Conservation (phyloP, 768 basidiomycete genomes). For the Amanita rimosa region DNA sequence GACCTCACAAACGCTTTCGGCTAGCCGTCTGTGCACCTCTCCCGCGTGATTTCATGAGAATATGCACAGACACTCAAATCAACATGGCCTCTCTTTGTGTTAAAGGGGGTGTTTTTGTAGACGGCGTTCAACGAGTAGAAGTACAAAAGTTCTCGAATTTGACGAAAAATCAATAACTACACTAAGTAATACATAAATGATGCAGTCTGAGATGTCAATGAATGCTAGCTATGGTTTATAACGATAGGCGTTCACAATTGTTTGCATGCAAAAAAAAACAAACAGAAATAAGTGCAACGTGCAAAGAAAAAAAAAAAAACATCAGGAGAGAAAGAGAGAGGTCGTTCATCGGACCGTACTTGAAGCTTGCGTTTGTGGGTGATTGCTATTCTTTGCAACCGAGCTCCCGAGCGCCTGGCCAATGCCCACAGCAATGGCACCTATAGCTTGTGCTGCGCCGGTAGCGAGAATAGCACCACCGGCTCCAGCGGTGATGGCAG, state of each 20-base stretch:
- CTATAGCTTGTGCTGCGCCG: slow-evolving; percentile 66
- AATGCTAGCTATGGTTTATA: neutral
- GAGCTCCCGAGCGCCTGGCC: slow-evolving; percentile 35
- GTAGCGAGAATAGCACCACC: slow-evolving; percentile 67
- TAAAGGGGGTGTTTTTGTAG: slow-evolving; percentile 34
- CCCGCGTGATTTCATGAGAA: slow-evolving; percentile 39
- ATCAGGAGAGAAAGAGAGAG: neutral
- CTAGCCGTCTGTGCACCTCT: slow-evolving; percentile 47
- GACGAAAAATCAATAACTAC: slow-evolving; percentile 3
- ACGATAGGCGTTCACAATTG: neutral
- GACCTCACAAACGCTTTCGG: slow-evolving; percentile 35
- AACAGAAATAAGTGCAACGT: no score
- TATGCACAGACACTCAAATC: slow-evolving; percentile 38
- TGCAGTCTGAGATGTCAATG: neutral
- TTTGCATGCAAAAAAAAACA: neutral
- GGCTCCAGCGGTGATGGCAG: slow-evolving; percentile 54
- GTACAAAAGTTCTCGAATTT: slow-evolving; percentile 8
- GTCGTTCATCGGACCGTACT: slow-evolving; percentile 3
- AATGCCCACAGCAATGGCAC: slow-evolving; percentile 67
- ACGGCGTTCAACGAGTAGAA: slow-evolving; percentile 31
- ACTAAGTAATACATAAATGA: slow-evolving; percentile 1
- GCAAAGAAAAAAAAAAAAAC: neutral
- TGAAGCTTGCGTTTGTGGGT: slow-evolving; percentile 12
- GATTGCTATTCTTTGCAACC: slow-evolving; percentile 16
- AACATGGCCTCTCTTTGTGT: slow-evolving; percentile 22